phyloP scores from a whole-genome alignment of 352 stramenopile species.

The Phytopythium oedochilum region DNA sequence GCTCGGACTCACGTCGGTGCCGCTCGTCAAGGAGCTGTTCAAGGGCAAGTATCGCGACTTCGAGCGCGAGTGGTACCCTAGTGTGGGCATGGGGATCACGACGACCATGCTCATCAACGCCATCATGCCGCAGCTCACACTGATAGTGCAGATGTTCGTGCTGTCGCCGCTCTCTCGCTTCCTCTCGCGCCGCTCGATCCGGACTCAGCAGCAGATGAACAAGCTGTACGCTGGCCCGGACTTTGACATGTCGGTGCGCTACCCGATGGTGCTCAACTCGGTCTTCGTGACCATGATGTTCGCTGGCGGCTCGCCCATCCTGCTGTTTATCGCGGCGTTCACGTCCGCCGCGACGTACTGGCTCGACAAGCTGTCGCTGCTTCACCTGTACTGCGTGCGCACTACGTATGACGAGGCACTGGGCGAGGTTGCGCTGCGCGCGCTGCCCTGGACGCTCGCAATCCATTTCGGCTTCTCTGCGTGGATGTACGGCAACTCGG shows the following conservation, averaged over 20 bases:
- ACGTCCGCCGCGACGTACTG: constrained; percentile 60
- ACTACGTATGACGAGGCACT: constrained; percentile 80
- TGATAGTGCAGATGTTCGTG: constrained; percentile 61
- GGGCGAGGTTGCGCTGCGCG: constrained; percentile 42
- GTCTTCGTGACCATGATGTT: constrained; percentile 85
- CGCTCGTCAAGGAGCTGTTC: constrained; percentile 52
- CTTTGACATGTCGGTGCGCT: constrained; percentile 78
- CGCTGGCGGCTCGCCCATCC: constrained; percentile 65
- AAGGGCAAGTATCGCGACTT: constrained; percentile 81
- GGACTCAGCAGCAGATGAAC: constrained; percentile 77
- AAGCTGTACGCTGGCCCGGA: constrained; percentile 61
- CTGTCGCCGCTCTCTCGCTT: constrained; percentile 44
- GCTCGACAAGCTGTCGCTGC: constrained; percentile 79
- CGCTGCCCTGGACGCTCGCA: constrained; percentile 70
- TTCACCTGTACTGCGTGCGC: constrained; percentile 73
- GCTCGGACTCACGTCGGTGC: constrained; percentile 31
- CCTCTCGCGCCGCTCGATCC: constrained; percentile 28
- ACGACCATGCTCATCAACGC: constrained; percentile 87
- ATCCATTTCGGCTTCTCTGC: constrained; percentile 70
- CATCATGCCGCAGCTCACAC: constrained; percentile 46
- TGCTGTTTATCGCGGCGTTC: constrained; percentile 74
- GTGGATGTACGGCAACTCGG: constrained; percentile 84
- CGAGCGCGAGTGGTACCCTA: constrained; percentile 83
- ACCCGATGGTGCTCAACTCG: constrained; percentile 82
- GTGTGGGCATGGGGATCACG: constrained; percentile 79